Evolutionary conservation across 1,139 yeast species (phyloP), one percentile per base, ranked within the genome.

Genomic region (Candida pseudoviswanathii): DNA sequence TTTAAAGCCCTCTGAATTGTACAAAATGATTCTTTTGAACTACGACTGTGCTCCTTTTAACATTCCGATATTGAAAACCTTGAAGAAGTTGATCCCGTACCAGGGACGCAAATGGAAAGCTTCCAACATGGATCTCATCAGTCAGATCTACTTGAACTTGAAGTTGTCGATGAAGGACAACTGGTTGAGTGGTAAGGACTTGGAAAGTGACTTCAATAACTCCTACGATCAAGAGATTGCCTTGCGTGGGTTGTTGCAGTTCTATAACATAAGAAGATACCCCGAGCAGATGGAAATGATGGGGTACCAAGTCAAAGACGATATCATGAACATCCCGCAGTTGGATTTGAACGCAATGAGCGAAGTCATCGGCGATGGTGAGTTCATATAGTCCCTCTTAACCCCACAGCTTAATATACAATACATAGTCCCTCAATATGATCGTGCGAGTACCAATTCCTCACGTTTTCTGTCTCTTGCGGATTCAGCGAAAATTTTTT

Each of bases 61-160:
- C 67, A 73, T 71, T 41, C 91, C 96, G 2, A 84, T 89, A 2
- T 71, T 92, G 56, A 86, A 84, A 59, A 78, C 85, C 1, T 73
- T 92, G 53, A 91, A 89, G 64, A 86, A 89, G 54, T 77, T 91
- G 46, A 85, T 92, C 0, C 97, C 98, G 0, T 90, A 86, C 65
- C 92, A 89, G 58, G 97, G 97, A 21, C 82, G 96, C 52, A 91
- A 92, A 65, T 94, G 99, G 99, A 86, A 91, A 58, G 82, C 91
- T 10, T 81, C 84, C 55, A 95, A 94, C 63, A 94, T 95, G 98
- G 97, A 91, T 58, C 72, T 94, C 49, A 89, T 95, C 5, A 90
- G 97, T 0, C 85, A 89, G 53, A 91, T 94, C 1, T 94, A 89
- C 61, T 68, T 94, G 43, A 85, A 89, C 60, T 81, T 91, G 58